phyloP scores from a whole-genome alignment of 768 basidiomycete genomes.

The Kwoniella shandongensis region DNA sequence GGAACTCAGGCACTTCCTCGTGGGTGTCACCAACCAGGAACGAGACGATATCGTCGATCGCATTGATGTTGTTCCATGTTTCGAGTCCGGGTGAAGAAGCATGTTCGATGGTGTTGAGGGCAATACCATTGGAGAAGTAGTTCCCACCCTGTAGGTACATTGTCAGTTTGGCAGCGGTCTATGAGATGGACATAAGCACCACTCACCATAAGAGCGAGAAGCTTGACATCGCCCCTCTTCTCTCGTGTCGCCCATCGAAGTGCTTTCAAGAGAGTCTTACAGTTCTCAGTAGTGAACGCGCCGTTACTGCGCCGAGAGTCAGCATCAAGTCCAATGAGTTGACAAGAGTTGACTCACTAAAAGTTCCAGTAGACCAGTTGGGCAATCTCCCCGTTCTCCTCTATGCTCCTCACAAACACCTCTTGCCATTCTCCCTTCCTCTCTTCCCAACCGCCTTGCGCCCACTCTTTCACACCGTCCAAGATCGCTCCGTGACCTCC shows the following conservation, averaged over 20 bases:
- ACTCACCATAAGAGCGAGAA: conserved; percentile 43
- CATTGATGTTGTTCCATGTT: conserved; percentile 50
- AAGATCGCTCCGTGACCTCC: conserved; percentile 29
- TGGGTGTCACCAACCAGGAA: conserved; percentile 41
- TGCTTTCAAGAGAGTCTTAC: conserved; percentile 34
- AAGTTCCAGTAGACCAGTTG: conserved; percentile 47
- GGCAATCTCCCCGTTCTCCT: conserved; percentile 16
- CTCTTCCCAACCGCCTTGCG: conserved; percentile 23
- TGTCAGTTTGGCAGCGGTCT: not conserved
- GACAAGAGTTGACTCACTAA: conserved; percentile 35
- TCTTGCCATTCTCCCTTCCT: conserved; percentile 40
- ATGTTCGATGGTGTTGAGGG: conserved; percentile 46
- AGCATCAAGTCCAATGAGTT: not conserved
- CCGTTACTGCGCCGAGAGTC: conserved; percentile 36
- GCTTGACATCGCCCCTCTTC: conserved; percentile 27
- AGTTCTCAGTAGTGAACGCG: conserved; percentile 45
- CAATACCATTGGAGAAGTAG: conserved; percentile 50
- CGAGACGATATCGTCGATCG: conserved; percentile 50
- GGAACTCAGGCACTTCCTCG: conserved; percentile 27
- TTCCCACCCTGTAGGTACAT: conserved; percentile 24
- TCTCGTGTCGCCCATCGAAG: conserved; percentile 34
- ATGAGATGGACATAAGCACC: not conserved
- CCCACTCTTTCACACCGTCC: conserved; percentile 38
- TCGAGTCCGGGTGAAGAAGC: conserved; percentile 32
- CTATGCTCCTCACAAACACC: conserved; percentile 29